Evolutionary conservation across 352 stramenopile genomes (phyloP), one percentile per base, ranked within the genome.

Genomic region (Pythium periplocum): DNA sequence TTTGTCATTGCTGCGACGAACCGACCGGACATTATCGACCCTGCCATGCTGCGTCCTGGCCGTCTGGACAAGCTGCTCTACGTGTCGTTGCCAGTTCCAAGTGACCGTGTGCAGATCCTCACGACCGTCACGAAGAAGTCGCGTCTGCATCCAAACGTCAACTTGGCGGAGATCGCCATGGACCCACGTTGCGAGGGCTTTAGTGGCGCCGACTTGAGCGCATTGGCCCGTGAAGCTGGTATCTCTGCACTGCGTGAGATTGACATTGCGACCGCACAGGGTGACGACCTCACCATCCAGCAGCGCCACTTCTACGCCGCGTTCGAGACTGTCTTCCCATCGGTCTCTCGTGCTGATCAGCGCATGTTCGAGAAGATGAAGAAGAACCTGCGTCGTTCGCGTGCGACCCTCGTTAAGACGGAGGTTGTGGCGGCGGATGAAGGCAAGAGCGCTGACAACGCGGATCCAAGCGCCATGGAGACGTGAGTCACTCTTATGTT

Each of bases 61-160:
- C 91, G 97, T 39, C 77, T 99, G 6, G 97, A 99, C 68, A 99
- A 99, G 64, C 75, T 99, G 10, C 73, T 99, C 1, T 99, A 99
- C 71, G 97, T 99, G 45, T 95, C 96, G 26, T 75, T 99, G 47
- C 97, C 97, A 0, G 75, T 75, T 12, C 69, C 90, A 1, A 71
- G 45, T 12, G 83, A 86, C 33, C 80, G 83, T 12, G 61, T 79
- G 34, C 63, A 80, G 59, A 99, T 99, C 68, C 75, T 99, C 33
- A 86, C 71, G 51, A 98, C 94, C 6, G 61, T 97, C 36, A 87
- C 88, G 6, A 78, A 66, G 17, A 92, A 93, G 36, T 88, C 73
- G 32, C 68, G 67, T 0, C 45, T 94, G 41, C 67, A 81, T n/a
- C 35, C 71, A 34, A 62, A 57, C 2, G 70, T 99, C 6, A 77